Base-by-base conservation (phyloP, 768 basidiomycete genomes). In the Russula compacta region DNA sequence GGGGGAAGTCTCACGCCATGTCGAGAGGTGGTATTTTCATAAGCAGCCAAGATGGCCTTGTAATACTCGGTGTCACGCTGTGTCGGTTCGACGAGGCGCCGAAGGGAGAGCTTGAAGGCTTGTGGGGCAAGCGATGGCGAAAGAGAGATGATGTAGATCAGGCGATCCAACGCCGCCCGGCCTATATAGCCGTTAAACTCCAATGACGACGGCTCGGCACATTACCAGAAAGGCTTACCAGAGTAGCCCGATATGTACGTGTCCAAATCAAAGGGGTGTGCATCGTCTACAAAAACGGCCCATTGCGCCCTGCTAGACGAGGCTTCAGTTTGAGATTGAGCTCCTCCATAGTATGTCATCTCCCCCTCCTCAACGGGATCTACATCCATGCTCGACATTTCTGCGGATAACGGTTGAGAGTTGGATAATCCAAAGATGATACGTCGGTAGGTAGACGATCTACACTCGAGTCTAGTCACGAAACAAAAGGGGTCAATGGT, bases 181-280 rank as follows among this genome's bases (percentile, higher is more conserved):
- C 89, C 92, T 87, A 62, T 21, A 47, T 33, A 39, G 21, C n/a
- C 60, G 42, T 60, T 55, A 49, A 17, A 56, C 35, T 8, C 43
- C 49, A 44, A 53, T 36, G 38, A 36, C 19, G 24, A 36, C 19
- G 24, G 24, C 17, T 24, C 12, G 44, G 21, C 48, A 49, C 4
- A 24, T 33, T 17, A 49, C 44, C 17, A 60, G 29, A 68, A 51
- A 14, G n/a, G 56, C 75, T 46, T 47, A 89, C 92, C 89, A 64
- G 84, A 78, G 74, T 94, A 95, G 56, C 82, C 81, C 46, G 85
- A 76, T 60, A 86, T 83, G 71, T 91, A 89, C 44, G 82, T 72
- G 59, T 95, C 93, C 56, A 95, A 81, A 69, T 95, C 92, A 69
- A 92, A 94, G 4, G 92, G 90, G 69, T 93, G 91, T 0, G 79